Percentiles rank a stretch among this genome's conserved stretches.
Evolutionary conservation across 2,329 filamentous ascomycete genomes (phyloP).

Genomic region (Trichoderma aggressivum): DNA sequence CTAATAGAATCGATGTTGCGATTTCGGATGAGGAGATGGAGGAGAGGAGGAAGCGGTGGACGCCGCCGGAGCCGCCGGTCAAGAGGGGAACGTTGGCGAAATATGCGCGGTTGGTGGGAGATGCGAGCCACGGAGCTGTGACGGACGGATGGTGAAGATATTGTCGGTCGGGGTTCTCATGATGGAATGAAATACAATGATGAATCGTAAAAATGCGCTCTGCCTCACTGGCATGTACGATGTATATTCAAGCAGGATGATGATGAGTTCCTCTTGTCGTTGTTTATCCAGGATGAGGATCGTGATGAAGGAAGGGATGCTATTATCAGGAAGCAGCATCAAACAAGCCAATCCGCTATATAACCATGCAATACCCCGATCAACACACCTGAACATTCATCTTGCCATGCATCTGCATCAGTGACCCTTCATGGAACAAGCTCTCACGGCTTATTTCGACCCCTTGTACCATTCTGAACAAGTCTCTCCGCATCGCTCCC

Average conservation of each 20-base stretch:
- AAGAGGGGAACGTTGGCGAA: slow-evolving; percentile 84
- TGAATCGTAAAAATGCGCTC: neutral
- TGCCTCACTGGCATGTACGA: neutral
- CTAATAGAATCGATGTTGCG: slow-evolving; percentile 67
- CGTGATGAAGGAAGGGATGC: neutral
- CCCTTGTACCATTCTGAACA: neutral
- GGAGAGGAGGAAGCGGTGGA: slow-evolving; percentile 63
- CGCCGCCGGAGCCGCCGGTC: slow-evolving; percentile 65
- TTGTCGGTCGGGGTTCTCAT: neutral
- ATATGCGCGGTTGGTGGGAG: slow-evolving; percentile 81
- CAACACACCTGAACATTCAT: neutral
- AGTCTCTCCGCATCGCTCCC: neutral
- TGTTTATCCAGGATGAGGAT: neutral
- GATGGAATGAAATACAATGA: neutral
- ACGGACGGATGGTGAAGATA: slow-evolving; percentile 56
- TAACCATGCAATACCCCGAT: neutral
- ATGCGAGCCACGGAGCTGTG: slow-evolving; percentile 88
- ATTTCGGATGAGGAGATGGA: slow-evolving; percentile 68
- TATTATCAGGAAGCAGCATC: neutral
- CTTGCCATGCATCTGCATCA: neutral
- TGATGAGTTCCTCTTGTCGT: neutral
- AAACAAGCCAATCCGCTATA: neutral
- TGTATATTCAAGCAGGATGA: neutral
- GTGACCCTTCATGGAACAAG: neutral
- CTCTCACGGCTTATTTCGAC: neutral